phyloP scores from a whole-genome alignment of 768 basidiomycete genomes.

The Harrya chromipes region DNA sequence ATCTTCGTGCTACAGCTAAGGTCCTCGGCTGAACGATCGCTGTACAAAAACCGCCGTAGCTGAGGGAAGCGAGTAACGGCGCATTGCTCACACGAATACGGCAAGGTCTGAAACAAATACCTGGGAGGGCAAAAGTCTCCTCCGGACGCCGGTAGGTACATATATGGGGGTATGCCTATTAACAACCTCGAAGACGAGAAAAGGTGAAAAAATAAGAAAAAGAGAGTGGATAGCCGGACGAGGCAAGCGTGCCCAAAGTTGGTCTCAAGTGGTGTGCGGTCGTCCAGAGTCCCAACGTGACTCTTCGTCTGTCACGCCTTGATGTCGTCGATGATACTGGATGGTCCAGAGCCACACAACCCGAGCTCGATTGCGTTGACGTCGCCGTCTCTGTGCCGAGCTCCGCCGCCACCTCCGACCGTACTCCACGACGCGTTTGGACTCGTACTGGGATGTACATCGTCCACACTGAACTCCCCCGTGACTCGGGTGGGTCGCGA shows the following conservation, averaged over 20 bases:
- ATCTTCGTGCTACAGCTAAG: too few species aligned
- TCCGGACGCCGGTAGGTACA: too few species aligned
- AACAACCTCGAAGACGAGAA: too few species aligned
- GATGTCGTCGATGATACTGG: constrained; percentile 3
- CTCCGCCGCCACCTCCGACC: neutral
- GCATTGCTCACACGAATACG: too few species aligned
- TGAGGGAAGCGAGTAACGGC: too few species aligned
- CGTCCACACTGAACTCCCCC: neutral
- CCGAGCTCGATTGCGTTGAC: constrained; percentile 12
- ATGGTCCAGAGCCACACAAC: constrained; percentile 1
- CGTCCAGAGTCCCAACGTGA: neutral
- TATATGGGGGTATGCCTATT: too few species aligned
- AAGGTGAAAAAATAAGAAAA: neutral
- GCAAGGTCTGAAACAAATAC: too few species aligned
- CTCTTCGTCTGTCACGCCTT: neutral
- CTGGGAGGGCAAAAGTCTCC: too few species aligned
- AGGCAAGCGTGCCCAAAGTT: neutral
- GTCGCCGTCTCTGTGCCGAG: neutral
- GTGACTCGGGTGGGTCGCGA: neutral
- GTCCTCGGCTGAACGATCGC: too few species aligned
- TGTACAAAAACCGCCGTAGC: too few species aligned
- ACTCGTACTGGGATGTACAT: neutral
- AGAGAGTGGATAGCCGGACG: constrained; percentile 1
- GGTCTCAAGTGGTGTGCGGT: neutral
- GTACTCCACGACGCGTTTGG: constrained; percentile 12